These are phyloP conservation scores for Apiosordaria backusii DNA, from an alignment of 495 filamentous ascomycete species.

Conservation along the genomic window DNA sequence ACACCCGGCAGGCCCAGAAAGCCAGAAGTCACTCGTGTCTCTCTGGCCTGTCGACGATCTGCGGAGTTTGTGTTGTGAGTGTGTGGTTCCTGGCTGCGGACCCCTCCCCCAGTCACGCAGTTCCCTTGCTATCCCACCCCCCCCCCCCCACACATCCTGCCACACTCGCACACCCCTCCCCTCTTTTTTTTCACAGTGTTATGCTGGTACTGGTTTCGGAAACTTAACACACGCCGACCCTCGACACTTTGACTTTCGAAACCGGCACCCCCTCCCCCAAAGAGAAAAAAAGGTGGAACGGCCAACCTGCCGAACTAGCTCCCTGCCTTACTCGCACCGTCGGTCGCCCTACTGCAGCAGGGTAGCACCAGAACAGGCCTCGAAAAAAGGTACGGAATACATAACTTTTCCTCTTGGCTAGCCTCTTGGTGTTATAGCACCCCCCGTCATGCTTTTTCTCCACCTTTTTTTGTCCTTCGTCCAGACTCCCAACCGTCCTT, in stretches of 20 bases:
- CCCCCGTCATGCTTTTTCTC: background rate
- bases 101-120: background rate
- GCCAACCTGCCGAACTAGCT: slow-evolving; percentile 28
- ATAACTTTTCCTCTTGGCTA: background rate
- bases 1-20: slow-evolving; percentile 18
- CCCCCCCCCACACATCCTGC: slow-evolving; percentile 3
- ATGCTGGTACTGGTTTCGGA: slow-evolving; percentile 26
- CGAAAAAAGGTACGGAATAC: slow-evolving; percentile 26
- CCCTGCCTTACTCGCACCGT: slow-evolving; percentile 18
- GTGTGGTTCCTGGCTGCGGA: slow-evolving; percentile 23
- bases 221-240: slow-evolving; percentile 24
- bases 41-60: slow-evolving; percentile 21
- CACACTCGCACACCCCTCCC: slow-evolving; percentile 2
- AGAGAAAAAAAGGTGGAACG: slow-evolving; percentile 20
- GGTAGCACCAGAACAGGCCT: background rate
- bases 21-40: slow-evolving; percentile 13
- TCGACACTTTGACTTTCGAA: slow-evolving; percentile 30
- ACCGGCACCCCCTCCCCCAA: background rate
- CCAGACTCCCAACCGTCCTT: slow-evolving; percentile 14
- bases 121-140: background rate
- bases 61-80: slow-evolving; percentile 11
- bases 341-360: slow-evolving; percentile 14
- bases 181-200: background rate
- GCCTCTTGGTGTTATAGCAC: no score
- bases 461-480: slow-evolving; percentile 2